Conservation (phyloP, 1,284 basidiomycete genomes). For the Vanrija humicola region DNA sequence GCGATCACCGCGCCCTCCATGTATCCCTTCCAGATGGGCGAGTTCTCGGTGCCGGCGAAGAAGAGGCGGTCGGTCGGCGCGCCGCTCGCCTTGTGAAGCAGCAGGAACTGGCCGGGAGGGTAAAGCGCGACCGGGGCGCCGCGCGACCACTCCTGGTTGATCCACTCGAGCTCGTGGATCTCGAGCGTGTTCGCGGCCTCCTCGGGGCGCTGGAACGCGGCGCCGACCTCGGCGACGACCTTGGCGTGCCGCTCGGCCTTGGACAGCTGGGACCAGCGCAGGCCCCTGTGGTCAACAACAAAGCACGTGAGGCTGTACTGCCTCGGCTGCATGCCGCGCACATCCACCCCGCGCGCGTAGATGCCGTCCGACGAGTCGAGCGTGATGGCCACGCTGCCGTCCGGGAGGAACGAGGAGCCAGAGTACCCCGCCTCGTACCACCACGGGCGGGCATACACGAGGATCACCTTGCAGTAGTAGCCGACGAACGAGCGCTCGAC, state of each 20-base stretch:
- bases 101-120: slow-evolving; percentile 4
- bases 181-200: background rate
- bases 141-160: slow-evolving; percentile 5
- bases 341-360: background rate
- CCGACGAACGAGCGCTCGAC: slow-evolving; percentile 9
- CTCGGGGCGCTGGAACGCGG: background rate
- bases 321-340: background rate
- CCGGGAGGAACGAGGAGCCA: background rate
- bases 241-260: background rate
- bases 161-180: slow-evolving; percentile 3
- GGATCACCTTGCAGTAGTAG: slow-evolving; percentile 10
- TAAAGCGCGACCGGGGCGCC: background rate
- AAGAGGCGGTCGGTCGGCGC: background rate
- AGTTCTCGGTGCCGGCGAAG: slow-evolving; percentile 13
- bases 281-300: background rate
- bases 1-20: slow-evolving; percentile 17
- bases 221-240: background rate
- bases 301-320: slow-evolving; percentile 3
- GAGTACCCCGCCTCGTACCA: slow-evolving; percentile 9
- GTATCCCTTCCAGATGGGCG: slow-evolving; percentile 8
- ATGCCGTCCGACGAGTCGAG: slow-evolving; percentile 10
- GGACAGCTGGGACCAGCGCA: background rate
- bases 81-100: background rate
- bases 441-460: slow-evolving; percentile 11
- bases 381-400: background rate